These are phyloP conservation scores for Fonsecaea erecta DNA, from an alignment of 2,329 filamentous ascomycete genomes.

Conservation along the genomic window DNA sequence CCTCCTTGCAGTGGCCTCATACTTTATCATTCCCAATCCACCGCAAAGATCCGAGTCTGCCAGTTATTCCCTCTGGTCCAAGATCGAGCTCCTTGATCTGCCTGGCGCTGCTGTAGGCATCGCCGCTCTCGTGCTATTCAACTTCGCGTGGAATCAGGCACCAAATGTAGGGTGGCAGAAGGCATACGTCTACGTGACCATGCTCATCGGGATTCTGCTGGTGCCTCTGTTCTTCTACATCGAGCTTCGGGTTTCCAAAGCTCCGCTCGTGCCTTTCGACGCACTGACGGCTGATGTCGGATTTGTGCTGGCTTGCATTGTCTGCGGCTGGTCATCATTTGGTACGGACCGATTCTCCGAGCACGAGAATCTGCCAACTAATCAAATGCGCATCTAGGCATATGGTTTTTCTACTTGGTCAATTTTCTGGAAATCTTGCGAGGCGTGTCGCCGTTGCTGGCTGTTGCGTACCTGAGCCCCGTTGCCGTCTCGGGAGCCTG, in stretches of 20 bases:
- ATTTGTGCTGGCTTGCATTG: slow-evolving; percentile 62
- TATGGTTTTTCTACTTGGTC: slow-evolving; percentile 47
- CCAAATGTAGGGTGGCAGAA: slow-evolving; percentile 63
- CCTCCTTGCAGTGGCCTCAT: slow-evolving; percentile 44
- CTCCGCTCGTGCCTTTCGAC: slow-evolving; percentile 64
- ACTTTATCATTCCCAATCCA: slow-evolving; percentile 44
- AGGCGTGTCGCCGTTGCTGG: slow-evolving; percentile 41
- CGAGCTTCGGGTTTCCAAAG: slow-evolving; percentile 50
- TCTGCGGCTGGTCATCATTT: slow-evolving; percentile 61
- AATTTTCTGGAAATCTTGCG: slow-evolving; percentile 41
- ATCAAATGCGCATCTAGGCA: slow-evolving; percentile 51
- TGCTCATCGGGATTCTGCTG: slow-evolving; percentile 63
- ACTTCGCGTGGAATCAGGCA: slow-evolving; percentile 71
- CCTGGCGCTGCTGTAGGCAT: slow-evolving; percentile 56
- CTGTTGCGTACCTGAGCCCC: slow-evolving; percentile 22
- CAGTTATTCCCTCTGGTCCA: slow-evolving; percentile 32
- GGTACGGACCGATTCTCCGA: slow-evolving; percentile 49
- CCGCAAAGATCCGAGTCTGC: slow-evolving; percentile 28
- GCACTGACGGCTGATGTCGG: slow-evolving; percentile 54
- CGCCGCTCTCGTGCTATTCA: slow-evolving; percentile 63
- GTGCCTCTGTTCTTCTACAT: slow-evolving; percentile 61
- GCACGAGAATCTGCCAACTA: slow-evolving; percentile 46
- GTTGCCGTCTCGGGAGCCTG: slow-evolving; percentile 37
- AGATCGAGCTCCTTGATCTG: slow-evolving; percentile 47
- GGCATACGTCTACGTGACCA: slow-evolving; percentile 60